phyloP scores from a whole-genome alignment of 2,329 filamentous ascomycete genomes.

The Cercospora sojina region DNA sequence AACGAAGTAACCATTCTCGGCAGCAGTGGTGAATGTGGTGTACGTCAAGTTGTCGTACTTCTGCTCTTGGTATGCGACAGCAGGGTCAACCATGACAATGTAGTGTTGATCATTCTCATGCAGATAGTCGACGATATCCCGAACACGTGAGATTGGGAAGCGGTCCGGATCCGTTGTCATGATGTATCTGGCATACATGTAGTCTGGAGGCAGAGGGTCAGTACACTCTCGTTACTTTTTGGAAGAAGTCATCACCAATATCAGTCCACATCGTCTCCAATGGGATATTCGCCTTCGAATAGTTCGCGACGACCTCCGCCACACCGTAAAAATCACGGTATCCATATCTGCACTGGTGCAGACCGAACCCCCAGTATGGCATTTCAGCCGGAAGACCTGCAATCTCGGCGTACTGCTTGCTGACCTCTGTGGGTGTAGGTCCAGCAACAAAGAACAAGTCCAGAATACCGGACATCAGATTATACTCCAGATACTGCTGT shows the following conservation, averaged over 20 bases:
- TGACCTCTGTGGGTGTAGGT: slow-evolving; percentile 47
- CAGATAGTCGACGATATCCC: slow-evolving; percentile 61
- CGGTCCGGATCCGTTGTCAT: slow-evolving; percentile 65
- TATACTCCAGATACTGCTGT: slow-evolving; percentile 74
- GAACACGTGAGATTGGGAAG: slow-evolving; percentile 62
- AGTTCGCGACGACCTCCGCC: slow-evolving; percentile 64
- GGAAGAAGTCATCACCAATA: slow-evolving; percentile 22
- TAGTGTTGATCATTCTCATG: slow-evolving; percentile 37
- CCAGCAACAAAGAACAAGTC: slow-evolving; percentile 59
- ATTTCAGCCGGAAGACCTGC: slow-evolving; percentile 50
- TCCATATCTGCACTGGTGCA: slow-evolving; percentile 52
- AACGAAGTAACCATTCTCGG: slow-evolving; percentile 57
- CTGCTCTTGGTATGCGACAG: slow-evolving; percentile 46
- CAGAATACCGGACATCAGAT: slow-evolving; percentile 71
- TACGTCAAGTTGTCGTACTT: slow-evolving; percentile 32
- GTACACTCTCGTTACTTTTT: not conserved
- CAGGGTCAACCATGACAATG: slow-evolving; percentile 72
- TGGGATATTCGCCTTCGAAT: slow-evolving; percentile 64
- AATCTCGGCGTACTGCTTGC: slow-evolving; percentile 50
- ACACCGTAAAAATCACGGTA: slow-evolving; percentile 55
- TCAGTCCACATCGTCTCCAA: slow-evolving; percentile 72
- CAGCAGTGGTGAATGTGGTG: slow-evolving; percentile 60
- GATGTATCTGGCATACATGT: slow-evolving; percentile 49
- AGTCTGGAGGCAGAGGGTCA: not conserved
- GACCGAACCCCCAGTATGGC: slow-evolving; percentile 54